Conservation (phyloP, 176 grass and related monocot genomes). For the Aegilops bicornis region DNA sequence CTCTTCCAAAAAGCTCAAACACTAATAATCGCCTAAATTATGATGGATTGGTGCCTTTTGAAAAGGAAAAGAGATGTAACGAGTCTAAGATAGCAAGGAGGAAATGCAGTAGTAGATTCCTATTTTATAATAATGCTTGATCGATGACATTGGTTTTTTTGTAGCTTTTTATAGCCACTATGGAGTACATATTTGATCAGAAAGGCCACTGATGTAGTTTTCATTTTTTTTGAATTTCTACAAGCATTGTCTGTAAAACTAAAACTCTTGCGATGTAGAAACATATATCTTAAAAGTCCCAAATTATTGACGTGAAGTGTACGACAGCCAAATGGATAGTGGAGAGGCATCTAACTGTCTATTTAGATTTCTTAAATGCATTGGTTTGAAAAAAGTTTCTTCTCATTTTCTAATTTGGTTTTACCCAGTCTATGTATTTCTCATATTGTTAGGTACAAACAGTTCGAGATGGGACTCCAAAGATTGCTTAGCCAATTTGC, state of each 20-base stretch:
- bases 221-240: neutral
- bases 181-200: neutral
- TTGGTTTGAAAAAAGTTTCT: neutral
- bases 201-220: conserved; percentile 13
- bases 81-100: neutral
- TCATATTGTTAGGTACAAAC: neutral
- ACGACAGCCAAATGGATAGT: neutral
- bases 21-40: conserved; percentile 9
- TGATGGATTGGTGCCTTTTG: conserved; percentile 12
- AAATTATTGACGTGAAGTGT: conserved; percentile 30
- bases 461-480: too few species aligned
- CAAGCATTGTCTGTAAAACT: conserved; percentile 13
- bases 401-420: too few species aligned
- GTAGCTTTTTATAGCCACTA: neutral
- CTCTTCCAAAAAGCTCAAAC: conserved; percentile 32
- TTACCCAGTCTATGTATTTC: neutral
- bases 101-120: neutral
- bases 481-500: too few species aligned
- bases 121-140: conserved; percentile 11
- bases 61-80: neutral
- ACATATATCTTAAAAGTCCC: neutral
- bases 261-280: conserved; percentile 7
- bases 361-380: neutral
- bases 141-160: neutral
- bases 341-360: neutral